Evolutionary conservation across 495 filamentous ascomycete genomes (phyloP).

Genomic region (Aspergillus carlsbadensis): DNA sequence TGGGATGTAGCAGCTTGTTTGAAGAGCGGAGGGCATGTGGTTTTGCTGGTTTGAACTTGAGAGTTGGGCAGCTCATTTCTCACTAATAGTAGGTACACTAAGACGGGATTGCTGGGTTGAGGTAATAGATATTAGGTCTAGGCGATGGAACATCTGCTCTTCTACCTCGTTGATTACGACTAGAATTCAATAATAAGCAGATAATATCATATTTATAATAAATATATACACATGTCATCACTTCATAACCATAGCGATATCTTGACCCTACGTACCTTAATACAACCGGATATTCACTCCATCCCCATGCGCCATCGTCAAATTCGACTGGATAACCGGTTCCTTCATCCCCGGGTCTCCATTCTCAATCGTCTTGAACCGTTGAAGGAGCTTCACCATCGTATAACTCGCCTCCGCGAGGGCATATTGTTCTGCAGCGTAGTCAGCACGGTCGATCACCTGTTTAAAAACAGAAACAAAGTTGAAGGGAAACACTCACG

Average conservation of each 20-base stretch:
- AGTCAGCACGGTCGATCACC: too few relatives aligned
- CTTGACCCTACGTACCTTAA: conserved; percentile 6
- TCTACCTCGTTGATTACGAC: conserved; percentile 48
- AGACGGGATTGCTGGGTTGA: conserved; percentile 41
- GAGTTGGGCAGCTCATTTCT: too few relatives aligned
- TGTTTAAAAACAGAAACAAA: not conserved
- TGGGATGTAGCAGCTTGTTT: conserved; percentile 6
- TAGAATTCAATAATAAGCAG: conserved; percentile 41
- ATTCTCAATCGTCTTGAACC: conserved; percentile 52
- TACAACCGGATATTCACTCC: conserved; percentile 39
- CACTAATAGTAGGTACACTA: too few relatives aligned
- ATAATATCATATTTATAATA: conserved; percentile 54
- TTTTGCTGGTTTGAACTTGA: not conserved
- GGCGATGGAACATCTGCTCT: conserved; percentile 40
- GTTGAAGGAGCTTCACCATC: conserved; percentile 68
- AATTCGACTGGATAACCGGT: conserved; percentile 32
- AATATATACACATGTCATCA: too few relatives aligned
- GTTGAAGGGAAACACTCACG: conserved; percentile 56
- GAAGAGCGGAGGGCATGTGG: not conserved
- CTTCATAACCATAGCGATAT: too few relatives aligned
- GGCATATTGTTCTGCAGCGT: conserved; percentile 60
- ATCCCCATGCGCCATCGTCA: conserved; percentile 41
- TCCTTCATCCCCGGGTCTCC: conserved; percentile 31
- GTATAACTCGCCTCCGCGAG: conserved; percentile 80
- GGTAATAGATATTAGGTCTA: conserved; percentile 25